Evolutionary conservation across 768 basidiomycete genomes (phyloP), one percentile per base, ranked within the genome.

Genomic region (Suillus fuscotomentosus): DNA sequence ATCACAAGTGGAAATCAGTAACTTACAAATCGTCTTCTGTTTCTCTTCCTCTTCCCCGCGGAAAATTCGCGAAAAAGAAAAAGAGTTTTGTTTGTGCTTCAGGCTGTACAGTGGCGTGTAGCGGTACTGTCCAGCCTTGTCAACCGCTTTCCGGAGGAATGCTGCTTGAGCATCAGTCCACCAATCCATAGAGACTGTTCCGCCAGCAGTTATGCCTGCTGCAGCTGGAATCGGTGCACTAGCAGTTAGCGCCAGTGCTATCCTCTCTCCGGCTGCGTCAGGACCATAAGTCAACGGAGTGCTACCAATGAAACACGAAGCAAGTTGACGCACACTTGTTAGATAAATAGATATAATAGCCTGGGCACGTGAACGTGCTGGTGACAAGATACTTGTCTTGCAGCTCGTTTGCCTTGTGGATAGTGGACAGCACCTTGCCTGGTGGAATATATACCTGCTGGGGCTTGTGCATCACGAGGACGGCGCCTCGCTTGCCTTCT

Each of bases 361-460:
- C 79, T 13, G 76, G 77, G 56, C 76, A 80, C 5, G 65, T 13
- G 60, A 78, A 65, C 0, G 69, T 39, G 61, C 65, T 70, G 0
- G 79, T 79, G 61, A 79, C 78, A 60, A 79, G 69, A 59, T 60
- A 71, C 62, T 71, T 79, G 70, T 71, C 68, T 6, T 59, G 65
- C n/a, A 79, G 71, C 5, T 17, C 60, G 0, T 67, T 71, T 0
- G 76, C 63, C 5, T 62, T 59, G 36, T 72, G 69, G 42, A 80
- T 68, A 0, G 54, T 53, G 0, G 70, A 66, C 45, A 79, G 70
- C 50, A 76, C 43, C 54, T 68, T 69, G 10, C 68, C 53, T 1
- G 2, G 51, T 0, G 75, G 74, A 50, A 75, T 51, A 47, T 14
- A 76, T 2, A n/a, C 24, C 27, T 60, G 34, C 13, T 70, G 73